Evolutionary conservation across 805 yeast genomes (phyloP).

Genomic region (Teunomyces kruisii): DNA sequence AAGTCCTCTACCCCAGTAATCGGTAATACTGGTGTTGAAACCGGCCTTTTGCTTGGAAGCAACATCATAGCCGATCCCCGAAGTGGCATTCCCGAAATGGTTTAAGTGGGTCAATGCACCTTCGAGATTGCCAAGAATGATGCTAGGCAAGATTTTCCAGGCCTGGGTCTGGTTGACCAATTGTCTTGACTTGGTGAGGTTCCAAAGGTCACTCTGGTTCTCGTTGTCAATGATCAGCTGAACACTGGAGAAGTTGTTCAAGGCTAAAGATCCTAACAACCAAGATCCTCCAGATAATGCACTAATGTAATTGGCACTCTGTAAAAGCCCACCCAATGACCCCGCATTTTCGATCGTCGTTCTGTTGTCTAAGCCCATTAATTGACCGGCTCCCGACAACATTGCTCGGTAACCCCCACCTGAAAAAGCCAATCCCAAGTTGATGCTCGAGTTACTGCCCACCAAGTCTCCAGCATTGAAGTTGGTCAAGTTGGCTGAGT

Average conservation of each 20-base stretch:
- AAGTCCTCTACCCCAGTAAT: slow-evolving; percentile 76
- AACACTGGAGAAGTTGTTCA: slow-evolving; percentile 72
- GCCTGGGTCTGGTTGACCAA: slow-evolving; percentile 24
- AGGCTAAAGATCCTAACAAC: slow-evolving; percentile 67
- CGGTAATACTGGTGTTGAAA: slow-evolving; percentile 65
- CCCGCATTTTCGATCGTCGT: slow-evolving; percentile 46
- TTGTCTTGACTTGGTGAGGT: slow-evolving; percentile 27
- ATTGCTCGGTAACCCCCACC: slow-evolving; percentile 46
- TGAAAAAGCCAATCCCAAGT: slow-evolving; percentile 36
- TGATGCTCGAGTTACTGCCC: slow-evolving; percentile 10
- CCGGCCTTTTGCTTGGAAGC: slow-evolving; percentile 54
- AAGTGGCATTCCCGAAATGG: slow-evolving; percentile 29
- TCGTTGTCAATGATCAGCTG: slow-evolving; percentile 48
- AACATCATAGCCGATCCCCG: slow-evolving; percentile 52
- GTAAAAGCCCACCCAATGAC: slow-evolving; percentile 74
- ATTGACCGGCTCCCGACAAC: slow-evolving; percentile 80
- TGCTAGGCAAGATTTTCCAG: slow-evolving; percentile 18
- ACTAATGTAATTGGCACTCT: slow-evolving; percentile 65
- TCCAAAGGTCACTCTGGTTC: slow-evolving; percentile 34
- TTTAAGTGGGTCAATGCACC: slow-evolving; percentile 29
- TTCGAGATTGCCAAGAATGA: slow-evolving; percentile 21
- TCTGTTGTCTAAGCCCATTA: slow-evolving; percentile 76
- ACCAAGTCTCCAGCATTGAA: slow-evolving; percentile 23
- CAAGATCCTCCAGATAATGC: slow-evolving; percentile 88
- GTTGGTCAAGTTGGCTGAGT: slow-evolving; percentile 20